Evolutionary conservation across 805 yeast species (phyloP).

Genomic region (Naumovozyma baii): DNA sequence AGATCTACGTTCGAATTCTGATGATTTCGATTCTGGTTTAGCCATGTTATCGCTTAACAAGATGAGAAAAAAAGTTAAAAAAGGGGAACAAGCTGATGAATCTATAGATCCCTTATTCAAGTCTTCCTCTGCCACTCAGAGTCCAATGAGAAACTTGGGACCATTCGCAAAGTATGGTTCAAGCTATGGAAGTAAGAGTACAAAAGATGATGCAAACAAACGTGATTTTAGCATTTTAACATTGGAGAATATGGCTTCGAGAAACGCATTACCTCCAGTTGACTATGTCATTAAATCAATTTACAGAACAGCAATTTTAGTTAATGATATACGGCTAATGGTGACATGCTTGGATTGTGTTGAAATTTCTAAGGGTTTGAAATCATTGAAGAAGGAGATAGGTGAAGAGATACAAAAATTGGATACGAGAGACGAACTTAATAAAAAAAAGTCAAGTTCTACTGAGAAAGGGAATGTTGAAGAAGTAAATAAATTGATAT

Average conservation of each 20-base stretch:
- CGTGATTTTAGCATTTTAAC: constrained; percentile 32
- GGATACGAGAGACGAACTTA: background rate
- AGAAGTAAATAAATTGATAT: background rate
- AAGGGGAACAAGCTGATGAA: constrained; percentile 20
- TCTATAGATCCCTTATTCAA: constrained; percentile 26
- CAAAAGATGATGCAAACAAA: constrained; percentile 6
- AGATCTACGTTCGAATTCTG: constrained; percentile 2
- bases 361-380: constrained; percentile 22
- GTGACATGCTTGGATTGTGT: constrained; percentile 27
- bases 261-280: constrained; percentile 46
- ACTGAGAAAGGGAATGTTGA: background rate
- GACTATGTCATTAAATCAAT: constrained; percentile 48
- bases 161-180: constrained; percentile 1
- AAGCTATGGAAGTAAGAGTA: constrained; percentile 1
- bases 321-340: constrained; percentile 56
- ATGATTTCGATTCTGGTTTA: constrained; percentile 18
- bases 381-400: background rate
- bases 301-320: constrained; percentile 50
- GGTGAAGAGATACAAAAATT: background rate
- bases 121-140: constrained; percentile 3
- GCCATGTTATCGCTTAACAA: constrained; percentile 24
- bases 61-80: constrained; percentile 19
- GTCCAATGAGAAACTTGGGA: constrained; percentile 3
- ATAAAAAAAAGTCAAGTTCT: background rate
- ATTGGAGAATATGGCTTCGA: constrained; percentile 47